Evolutionary conservation across 2,329 filamentous ascomycete genomes (phyloP).

Genomic region (Dothideomycetes sp.): DNA sequence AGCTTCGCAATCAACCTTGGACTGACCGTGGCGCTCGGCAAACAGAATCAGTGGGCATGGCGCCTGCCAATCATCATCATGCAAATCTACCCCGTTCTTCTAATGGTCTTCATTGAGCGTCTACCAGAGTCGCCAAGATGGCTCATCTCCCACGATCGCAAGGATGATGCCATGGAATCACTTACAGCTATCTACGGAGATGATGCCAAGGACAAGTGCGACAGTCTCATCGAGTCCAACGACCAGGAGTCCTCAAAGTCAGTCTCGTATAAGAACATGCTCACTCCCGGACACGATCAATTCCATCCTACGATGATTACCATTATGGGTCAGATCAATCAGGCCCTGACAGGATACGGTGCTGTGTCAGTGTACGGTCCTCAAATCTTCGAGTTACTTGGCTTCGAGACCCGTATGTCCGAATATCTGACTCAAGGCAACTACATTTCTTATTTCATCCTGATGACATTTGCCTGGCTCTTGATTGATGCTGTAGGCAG

Average conservation of each 20-base stretch:
- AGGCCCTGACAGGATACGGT: constrained; percentile 49
- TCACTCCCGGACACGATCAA: constrained; percentile 44
- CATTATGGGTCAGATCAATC: constrained; percentile 55
- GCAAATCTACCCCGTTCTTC: constrained; percentile 48
- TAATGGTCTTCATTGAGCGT: constrained; percentile 44
- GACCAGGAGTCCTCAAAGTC: constrained; percentile 39
- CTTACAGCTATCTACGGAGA: constrained; percentile 44
- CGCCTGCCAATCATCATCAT: constrained; percentile 51
- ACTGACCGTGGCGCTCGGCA: constrained; percentile 46
- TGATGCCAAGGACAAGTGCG: constrained; percentile 39
- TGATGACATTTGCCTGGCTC: constrained; percentile 54
- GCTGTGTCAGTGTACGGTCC: constrained; percentile 55
- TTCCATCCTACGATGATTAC: constrained; percentile 54
- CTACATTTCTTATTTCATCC: constrained; percentile 51
- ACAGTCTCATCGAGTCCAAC: constrained; percentile 43
- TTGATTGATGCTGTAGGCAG: constrained; percentile 49
- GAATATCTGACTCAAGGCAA: constrained; percentile 53
- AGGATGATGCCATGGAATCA: constrained; percentile 43
- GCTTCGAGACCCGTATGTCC: constrained; percentile 42
- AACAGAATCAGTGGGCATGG: constrained; percentile 53
- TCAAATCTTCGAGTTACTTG: constrained; percentile 54
- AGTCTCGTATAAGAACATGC: constrained; percentile 49
- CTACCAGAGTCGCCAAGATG: constrained; percentile 52
- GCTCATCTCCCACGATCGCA: constrained; percentile 43
- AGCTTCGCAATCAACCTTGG: constrained; percentile 51